phyloP scores from a whole-genome alignment of 139 green algal species.

The Deuterostichococcus epilithicus region DNA sequence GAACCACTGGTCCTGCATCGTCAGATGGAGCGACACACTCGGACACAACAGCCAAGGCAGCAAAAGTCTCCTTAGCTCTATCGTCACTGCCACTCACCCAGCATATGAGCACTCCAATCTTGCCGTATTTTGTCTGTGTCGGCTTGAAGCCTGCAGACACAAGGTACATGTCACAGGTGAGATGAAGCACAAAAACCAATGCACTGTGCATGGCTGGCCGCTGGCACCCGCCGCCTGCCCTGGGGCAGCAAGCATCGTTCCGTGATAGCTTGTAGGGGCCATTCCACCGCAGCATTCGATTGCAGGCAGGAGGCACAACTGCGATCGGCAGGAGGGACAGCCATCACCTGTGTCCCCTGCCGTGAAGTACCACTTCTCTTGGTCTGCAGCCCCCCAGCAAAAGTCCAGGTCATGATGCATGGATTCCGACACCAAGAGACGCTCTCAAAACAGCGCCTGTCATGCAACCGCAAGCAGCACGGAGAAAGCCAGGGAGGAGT shows the following conservation, averaged over 20 bases:
- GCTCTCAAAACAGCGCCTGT: too few species aligned
- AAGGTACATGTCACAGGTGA: too few species aligned
- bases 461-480: background rate
- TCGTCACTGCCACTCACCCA: too few species aligned
- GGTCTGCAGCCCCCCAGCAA: constrained; percentile 25
- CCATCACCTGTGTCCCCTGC: constrained; percentile 53
- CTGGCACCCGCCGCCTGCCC: too few species aligned
- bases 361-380: constrained; percentile 78
- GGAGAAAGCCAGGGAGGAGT: background rate
- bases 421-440: background rate
- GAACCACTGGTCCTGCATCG: constrained; percentile 68
- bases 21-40: background rate
- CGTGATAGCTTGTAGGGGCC: too few species aligned
- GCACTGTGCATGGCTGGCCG: too few species aligned
- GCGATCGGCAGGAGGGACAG: too few species aligned
- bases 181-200: too few species aligned
- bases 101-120: constrained; percentile 62
- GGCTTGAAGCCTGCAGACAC: constrained; percentile 47
- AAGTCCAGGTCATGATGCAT: background rate
- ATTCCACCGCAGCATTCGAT: too few species aligned
- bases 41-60: background rate
- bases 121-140: constrained; percentile 48
- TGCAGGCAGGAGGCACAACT: too few species aligned
- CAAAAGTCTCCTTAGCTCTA: too few species aligned
- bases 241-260: too few species aligned